phyloP scores from a whole-genome alignment of 495 filamentous ascomycete genomes.

The Trichoderma gamsii region DNA sequence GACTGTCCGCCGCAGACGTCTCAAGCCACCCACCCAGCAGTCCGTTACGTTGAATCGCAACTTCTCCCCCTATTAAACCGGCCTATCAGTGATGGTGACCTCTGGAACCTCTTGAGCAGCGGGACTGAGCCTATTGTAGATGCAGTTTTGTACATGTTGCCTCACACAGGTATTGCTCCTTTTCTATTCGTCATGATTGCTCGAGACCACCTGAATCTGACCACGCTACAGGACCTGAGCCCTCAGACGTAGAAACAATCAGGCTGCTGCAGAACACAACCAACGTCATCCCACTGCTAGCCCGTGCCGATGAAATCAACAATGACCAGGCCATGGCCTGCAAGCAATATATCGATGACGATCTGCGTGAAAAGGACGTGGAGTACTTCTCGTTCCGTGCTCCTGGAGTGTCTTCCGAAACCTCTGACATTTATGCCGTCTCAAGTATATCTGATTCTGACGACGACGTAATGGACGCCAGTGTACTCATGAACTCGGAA shows the following conservation, averaged over 20 bases:
- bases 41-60: slow-evolving; percentile 66
- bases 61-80: slow-evolving; percentile 52
- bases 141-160: slow-evolving; percentile 74
- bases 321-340: slow-evolving; percentile 51
- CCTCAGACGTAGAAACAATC: slow-evolving; percentile 71
- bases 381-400: slow-evolving; percentile 63
- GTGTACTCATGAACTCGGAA: slow-evolving; percentile 86
- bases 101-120: slow-evolving; percentile 75
- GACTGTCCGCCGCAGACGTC: slow-evolving; percentile 26
- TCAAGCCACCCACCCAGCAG: neutral
- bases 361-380: slow-evolving; percentile 53
- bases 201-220: slow-evolving; percentile 1
- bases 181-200: neutral
- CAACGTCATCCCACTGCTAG: slow-evolving; percentile 80
- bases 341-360: slow-evolving; percentile 58
- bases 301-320: slow-evolving; percentile 67
- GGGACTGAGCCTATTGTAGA: slow-evolving; percentile 87
- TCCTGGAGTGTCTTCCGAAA: slow-evolving; percentile 25
- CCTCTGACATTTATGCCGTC: slow-evolving; percentile 61
- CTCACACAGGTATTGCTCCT: slow-evolving; percentile 27
- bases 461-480: slow-evolving; percentile 88
- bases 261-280: slow-evolving; percentile 67
- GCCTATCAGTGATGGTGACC: slow-evolving; percentile 60
- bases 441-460: slow-evolving; percentile 75
- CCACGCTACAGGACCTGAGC: slow-evolving; percentile 52